phyloP scores from a whole-genome alignment of 805 yeast species.

The Sugiyamaella qingdaonensis region DNA sequence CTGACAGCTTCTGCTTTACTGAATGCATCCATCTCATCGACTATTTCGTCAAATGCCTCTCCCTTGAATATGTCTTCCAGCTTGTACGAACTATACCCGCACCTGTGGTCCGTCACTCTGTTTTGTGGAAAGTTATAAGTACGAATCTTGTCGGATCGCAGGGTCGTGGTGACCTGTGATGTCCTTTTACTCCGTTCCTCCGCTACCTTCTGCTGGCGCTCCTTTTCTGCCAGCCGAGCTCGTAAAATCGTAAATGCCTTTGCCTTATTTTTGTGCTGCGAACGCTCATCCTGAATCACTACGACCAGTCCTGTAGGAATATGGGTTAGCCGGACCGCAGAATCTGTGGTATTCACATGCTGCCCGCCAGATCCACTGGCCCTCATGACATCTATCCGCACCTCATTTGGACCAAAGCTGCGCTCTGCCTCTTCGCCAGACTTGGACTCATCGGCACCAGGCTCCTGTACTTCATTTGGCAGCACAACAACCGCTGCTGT shows the following conservation, averaged over 20 bases:
- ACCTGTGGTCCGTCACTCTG: slow-evolving; percentile 89
- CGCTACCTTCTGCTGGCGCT: slow-evolving; percentile 58
- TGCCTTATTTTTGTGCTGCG: slow-evolving; percentile 92
- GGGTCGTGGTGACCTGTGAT: slow-evolving; percentile 83
- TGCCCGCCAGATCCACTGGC: slow-evolving; percentile 98
- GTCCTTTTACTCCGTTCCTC: slow-evolving; percentile 64
- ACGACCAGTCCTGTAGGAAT: slow-evolving; percentile 87
- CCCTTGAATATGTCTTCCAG: slow-evolving; percentile 64
- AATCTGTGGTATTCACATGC: slow-evolving; percentile 95
- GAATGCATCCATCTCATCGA: slow-evolving; percentile 46
- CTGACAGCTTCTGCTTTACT: slow-evolving; percentile 46
- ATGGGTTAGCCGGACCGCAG: slow-evolving; percentile 92
- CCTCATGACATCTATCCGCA: slow-evolving; percentile 93
- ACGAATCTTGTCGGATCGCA: slow-evolving; percentile 86
- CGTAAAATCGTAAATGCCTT: slow-evolving; percentile 81
- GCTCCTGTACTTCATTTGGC: slow-evolving; percentile 49
- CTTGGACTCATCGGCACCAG: slow-evolving; percentile 39
- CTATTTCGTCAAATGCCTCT: slow-evolving; percentile 49
- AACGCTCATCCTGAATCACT: slow-evolving; percentile 88
- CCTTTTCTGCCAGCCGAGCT: slow-evolving; percentile 79
- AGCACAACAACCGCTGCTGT: slow-evolving; percentile 93
- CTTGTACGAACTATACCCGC: slow-evolving; percentile 76
- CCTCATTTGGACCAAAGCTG: slow-evolving; percentile 78
- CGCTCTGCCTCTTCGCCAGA: slow-evolving; percentile 53
- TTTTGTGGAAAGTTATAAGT: slow-evolving; percentile 93